phyloP scores from a whole-genome alignment of 1,139 yeast species.

The Pichia cactophila region DNA sequence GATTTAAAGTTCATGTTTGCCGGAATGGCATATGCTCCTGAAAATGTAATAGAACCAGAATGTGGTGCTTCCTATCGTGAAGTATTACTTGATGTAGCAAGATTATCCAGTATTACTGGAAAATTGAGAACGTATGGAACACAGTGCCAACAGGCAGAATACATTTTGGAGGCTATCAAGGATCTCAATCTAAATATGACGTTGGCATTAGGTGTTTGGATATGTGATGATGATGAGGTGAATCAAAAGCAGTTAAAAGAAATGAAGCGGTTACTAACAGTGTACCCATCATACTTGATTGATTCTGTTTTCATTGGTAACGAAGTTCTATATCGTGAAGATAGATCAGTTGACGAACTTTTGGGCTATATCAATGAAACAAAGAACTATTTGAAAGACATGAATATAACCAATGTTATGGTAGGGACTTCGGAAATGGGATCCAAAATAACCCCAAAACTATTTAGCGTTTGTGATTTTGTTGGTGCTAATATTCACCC shows the following conservation, averaged over 20 bases:
- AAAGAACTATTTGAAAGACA: slow-evolving; percentile 31
- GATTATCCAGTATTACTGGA: slow-evolving; percentile 50
- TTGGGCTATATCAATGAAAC: slow-evolving; percentile 38
- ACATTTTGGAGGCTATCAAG: slow-evolving; percentile 46
- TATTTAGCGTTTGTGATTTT: slow-evolving; percentile 42
- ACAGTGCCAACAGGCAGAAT: slow-evolving; percentile 52
- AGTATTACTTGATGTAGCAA: slow-evolving; percentile 46
- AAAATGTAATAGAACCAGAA: slow-evolving; percentile 39
- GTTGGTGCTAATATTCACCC: slow-evolving; percentile 65
- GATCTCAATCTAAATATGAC: slow-evolving; percentile 47
- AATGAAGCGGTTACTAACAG: slow-evolving; percentile 36
- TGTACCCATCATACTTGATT: slow-evolving; percentile 41
- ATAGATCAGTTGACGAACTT: slow-evolving; percentile 35
- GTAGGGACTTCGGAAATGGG: slow-evolving; percentile 56
- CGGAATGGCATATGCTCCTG: slow-evolving; percentile 58
- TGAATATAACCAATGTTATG: slow-evolving; percentile 34
- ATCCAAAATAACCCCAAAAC: slow-evolving; percentile 31
- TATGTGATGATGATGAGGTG: slow-evolving; percentile 37
- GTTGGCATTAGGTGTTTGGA: slow-evolving; percentile 59
- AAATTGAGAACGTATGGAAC: slow-evolving; percentile 54
- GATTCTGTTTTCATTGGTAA: slow-evolving; percentile 54
- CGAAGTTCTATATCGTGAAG: slow-evolving; percentile 54
- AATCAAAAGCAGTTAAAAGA: slow-evolving; percentile 38
- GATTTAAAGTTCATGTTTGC: slow-evolving; percentile 36
- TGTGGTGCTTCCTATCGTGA: slow-evolving; percentile 47